Conservation (phyloP, 768 basidiomycete species). For the Suillus cothurnatus region DNA sequence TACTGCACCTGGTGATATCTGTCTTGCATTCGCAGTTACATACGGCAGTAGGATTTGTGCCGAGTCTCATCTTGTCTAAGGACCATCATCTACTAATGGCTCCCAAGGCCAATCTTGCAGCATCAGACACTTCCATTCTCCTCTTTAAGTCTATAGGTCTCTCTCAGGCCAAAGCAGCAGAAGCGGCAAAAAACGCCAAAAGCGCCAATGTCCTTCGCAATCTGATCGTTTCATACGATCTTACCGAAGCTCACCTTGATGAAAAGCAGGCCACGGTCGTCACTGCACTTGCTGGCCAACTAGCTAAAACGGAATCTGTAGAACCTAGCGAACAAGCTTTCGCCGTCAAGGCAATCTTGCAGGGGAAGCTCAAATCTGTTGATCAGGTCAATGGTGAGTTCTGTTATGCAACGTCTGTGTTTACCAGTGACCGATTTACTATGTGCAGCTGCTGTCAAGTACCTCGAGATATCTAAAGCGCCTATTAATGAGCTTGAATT, state of each 20-base stretch:
- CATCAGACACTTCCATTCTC: conserved; percentile 19
- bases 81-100: conserved; percentile 3
- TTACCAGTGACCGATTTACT: conserved; percentile 6
- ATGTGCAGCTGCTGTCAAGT: conserved; percentile 59
- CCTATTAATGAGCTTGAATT: conserved; percentile 75
- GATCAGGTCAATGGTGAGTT: conserved; percentile 87
- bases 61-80: neutral
- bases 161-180: conserved; percentile 72
- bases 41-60: neutral
- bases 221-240: conserved; percentile 61
- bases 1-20: neutral
- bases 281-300: conserved; percentile 62
- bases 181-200: conserved; percentile 82
- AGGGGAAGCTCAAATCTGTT: conserved; percentile 69
- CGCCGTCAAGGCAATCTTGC: conserved; percentile 67
- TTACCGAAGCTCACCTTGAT: conserved; percentile 52
- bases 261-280: conserved; percentile 79
- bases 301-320: conserved; percentile 56
- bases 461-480: conserved; percentile 56
- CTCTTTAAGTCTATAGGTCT: conserved; percentile 82
- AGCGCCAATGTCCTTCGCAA: conserved; percentile 68
- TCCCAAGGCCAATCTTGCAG: conserved; percentile 6
- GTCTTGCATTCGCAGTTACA: neutral
- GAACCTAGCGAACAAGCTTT: conserved; percentile 58
- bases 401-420: neutral